Base-by-base conservation (phyloP, 495 filamentous ascomycete species). In the Xylaria palmicola region DNA sequence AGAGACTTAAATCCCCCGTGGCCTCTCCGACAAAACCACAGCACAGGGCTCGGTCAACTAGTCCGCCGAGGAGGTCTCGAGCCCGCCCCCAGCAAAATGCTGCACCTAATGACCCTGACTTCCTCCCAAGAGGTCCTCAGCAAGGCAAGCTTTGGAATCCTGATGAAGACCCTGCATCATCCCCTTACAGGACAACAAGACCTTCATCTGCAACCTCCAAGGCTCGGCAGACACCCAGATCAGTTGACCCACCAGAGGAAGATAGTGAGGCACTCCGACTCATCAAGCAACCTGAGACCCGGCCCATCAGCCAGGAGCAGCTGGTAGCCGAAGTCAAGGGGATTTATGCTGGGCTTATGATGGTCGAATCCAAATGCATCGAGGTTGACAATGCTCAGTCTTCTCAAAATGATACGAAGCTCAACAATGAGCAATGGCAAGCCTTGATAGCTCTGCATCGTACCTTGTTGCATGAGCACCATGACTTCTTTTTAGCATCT, bases 401-500 rank as follows among this genome's bases (percentile, higher is more conserved):
- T 1, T 75, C 74, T 0, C 72, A 79, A 27, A 68, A 55, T 12
- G 74, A 75, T 8, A 62, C 76, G 15, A 62, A 64, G 61, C 69
- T 90, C 0, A 81, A 76, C 27, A 74, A 77, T 36, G 75, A 84
- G 45, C 85, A 90, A 60, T 91, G 86, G 87, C 85, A 89, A 65
- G 83, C 85, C 0, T 65, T 91, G 27, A 86, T 89, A 62, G 86
- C 85, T 2, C 67, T 92, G 1, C 90, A 94, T 66, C 75, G 86
- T 10, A 90, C 88, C 0, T 70, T 93, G 1, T 73, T 93, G 1
- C 83, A 91, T 60, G 90, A 93, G 58, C 87, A 92, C 60, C 88
- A 93, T 62, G 90, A 92, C 60, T 93, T 93, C 65, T 88, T 94
- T 54, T 71, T 93, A 1, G 90, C 89, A 0, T 87, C 84, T 0